Conservation (phyloP, 768 basidiomycete genomes). For the Ramaria sp. region DNA sequence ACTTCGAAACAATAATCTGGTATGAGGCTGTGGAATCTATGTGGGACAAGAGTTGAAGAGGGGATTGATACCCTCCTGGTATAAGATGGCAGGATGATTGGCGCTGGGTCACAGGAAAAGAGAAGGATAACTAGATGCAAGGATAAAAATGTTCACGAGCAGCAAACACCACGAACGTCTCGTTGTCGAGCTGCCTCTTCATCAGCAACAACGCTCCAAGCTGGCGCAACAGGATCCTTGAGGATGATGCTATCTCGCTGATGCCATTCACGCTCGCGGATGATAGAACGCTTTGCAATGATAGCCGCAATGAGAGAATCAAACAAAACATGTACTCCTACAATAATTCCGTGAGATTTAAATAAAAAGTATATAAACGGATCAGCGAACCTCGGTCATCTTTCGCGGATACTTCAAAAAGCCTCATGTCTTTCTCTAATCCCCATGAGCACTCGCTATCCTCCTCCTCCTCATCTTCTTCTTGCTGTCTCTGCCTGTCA, state of each 20-base stretch:
- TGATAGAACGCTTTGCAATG: conserved; percentile 72
- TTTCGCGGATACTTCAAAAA: conserved; percentile 88
- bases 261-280: conserved; percentile 68
- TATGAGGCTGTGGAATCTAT: neutral
- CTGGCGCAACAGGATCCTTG: conserved; percentile 43
- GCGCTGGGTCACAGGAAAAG: neutral
- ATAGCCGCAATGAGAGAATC: conserved; percentile 71
- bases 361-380: conserved; percentile 11
- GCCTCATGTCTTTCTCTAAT: conserved; percentile 70
- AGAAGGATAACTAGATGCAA: neutral
- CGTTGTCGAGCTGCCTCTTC: conserved; percentile 56
- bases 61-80: neutral
- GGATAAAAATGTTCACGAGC: neutral
- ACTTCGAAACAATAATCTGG: conserved; percentile 1
- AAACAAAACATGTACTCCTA: conserved; percentile 77
- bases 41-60: neutral
- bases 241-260: conserved; percentile 80
- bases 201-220: conserved; percentile 73
- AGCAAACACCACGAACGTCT: conserved; percentile 5
- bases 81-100: neutral
- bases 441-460: conserved; percentile 46
- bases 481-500: conserved; percentile 58
- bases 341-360: conserved; percentile 6
- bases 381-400: conserved; percentile 60
- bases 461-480: conserved; percentile 45